A percentile compares a stretch with the other conserved stretches of the same genome.
phyloP scores from a whole-genome alignment of 1,284 basidiomycete genomes.

The Heterobasidion occidentale region DNA sequence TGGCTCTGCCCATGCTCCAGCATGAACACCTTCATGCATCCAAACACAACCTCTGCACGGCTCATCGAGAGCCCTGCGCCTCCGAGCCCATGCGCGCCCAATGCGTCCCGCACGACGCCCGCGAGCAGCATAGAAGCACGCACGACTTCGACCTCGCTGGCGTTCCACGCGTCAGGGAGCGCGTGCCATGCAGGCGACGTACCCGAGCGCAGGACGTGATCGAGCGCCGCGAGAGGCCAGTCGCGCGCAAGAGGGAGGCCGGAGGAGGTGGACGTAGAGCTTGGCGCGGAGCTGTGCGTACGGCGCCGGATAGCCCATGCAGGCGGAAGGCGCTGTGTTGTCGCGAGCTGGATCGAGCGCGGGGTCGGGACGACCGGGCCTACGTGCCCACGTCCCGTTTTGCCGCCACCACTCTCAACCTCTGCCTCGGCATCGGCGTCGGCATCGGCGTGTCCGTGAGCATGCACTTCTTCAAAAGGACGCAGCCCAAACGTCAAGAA shows the following conservation, averaged over 20 bases:
- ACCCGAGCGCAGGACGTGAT: constrained; percentile 79
- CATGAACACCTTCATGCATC: constrained; percentile 93
- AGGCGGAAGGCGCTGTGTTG: constrained; percentile 48
- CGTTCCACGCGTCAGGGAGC: constrained; percentile 73
- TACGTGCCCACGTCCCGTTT: constrained; percentile 15
- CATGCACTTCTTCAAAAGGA: constrained; percentile 3
- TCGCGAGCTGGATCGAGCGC: constrained; percentile 42
- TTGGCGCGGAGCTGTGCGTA: constrained; percentile 9
- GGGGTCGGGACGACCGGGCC: constrained; percentile 40
- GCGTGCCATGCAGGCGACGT: constrained; percentile 64
- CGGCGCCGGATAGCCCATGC: constrained; percentile 19
- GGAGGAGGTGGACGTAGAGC: not conserved
- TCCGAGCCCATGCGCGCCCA: constrained; percentile 34
- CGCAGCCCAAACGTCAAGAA: constrained; percentile 45
- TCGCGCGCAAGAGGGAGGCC: constrained; percentile 65
- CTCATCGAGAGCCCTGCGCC: constrained; percentile 28
- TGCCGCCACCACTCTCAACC: no score
- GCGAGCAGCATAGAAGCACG: constrained; percentile 35
- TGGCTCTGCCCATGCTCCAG: constrained; percentile 72
- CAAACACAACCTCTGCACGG: constrained; percentile 57
- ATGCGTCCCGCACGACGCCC: constrained; percentile 18
- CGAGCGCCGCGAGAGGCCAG: constrained; percentile 70
- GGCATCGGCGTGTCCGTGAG: not conserved
- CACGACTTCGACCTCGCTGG: constrained; percentile 75
- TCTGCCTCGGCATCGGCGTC: no score